Evolutionary conservation across 164 flowering plant genomes (phyloP).

Genomic region (Magnolia officinalis): DNA sequence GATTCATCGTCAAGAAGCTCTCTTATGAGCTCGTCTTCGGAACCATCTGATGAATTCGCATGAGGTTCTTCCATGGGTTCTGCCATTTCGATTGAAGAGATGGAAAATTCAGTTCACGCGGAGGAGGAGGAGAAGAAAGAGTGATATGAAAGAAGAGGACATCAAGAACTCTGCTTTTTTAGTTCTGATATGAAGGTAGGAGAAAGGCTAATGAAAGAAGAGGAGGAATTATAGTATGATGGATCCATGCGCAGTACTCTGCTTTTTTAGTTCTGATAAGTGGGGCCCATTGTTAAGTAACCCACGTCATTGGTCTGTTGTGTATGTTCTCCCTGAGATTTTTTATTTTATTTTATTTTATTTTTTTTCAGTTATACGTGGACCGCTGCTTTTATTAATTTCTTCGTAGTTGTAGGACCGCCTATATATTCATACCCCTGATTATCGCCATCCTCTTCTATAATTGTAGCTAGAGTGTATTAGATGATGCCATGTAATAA

Average conservation of each 20-base stretch:
- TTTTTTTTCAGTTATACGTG: too few species aligned
- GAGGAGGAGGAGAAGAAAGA: conserved; percentile 11
- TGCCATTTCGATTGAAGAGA: conserved; percentile 3
- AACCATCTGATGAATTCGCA: conserved; percentile 26
- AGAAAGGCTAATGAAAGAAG: conserved; percentile 26
- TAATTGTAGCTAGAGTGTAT: too few species aligned
- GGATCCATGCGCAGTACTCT: too few species aligned
- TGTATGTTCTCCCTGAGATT: background rate
- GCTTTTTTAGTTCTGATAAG: too few species aligned
- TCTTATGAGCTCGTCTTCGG: conserved; percentile 40
- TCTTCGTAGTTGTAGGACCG: too few species aligned
- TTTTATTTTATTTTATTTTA: too few species aligned
- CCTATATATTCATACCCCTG: too few species aligned
- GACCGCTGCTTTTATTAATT: too few species aligned
- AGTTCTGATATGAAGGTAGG: too few species aligned
- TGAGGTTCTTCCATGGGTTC: conserved; percentile 25
- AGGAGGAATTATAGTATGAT: background rate
- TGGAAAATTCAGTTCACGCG: conserved; percentile 7
- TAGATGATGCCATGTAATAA: too few species aligned
- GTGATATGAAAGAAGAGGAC: conserved; percentile 1
- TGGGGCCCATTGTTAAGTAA: background rate
- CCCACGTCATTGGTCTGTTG: background rate
- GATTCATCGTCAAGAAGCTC: conserved; percentile 61
- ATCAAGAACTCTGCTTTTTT: too few species aligned
- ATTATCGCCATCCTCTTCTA: too few species aligned